Percentiles rank a stretch among this genome's conserved stretches.
phyloP scores from a whole-genome alignment of 352 stramenopile species.

The Hyaloperonospora brassicae region DNA sequence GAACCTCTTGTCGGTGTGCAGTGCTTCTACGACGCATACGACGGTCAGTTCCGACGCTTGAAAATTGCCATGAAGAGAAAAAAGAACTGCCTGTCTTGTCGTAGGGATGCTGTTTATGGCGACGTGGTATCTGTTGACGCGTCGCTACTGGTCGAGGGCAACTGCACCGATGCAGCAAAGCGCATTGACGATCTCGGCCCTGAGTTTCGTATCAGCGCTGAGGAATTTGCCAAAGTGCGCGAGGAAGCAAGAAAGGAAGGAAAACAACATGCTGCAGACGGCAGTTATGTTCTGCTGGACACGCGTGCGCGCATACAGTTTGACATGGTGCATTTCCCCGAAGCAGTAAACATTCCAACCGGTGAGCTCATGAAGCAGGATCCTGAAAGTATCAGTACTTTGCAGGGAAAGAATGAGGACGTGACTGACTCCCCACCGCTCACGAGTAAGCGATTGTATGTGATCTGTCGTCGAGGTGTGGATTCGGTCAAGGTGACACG shows the following conservation, averaged over 20 bases:
- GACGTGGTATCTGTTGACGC: slow-evolving; percentile 3
- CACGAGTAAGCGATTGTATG: slow-evolving; percentile 21
- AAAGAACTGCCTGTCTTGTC: slow-evolving; percentile 35
- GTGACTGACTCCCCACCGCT: neutral
- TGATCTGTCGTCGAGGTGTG: slow-evolving; percentile 76
- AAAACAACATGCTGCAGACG: neutral
- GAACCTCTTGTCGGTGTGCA: slow-evolving; percentile 50
- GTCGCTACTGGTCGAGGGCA: slow-evolving; percentile 15
- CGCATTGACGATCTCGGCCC: slow-evolving; percentile 12
- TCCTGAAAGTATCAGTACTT: slow-evolving; percentile 11
- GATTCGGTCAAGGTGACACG: slow-evolving; percentile 54
- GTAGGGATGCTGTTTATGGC: neutral
- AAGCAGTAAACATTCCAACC: slow-evolving; percentile 61
- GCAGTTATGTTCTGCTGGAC: slow-evolving; percentile 50
- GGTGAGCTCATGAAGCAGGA: slow-evolving; percentile 32
- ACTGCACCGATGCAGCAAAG: slow-evolving; percentile 5
- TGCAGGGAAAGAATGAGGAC: slow-evolving; percentile 3
- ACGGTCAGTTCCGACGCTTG: slow-evolving; percentile 56
- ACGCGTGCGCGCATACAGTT: slow-evolving; percentile 51
- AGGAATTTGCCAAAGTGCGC: slow-evolving; percentile 36
- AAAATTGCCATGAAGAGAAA: slow-evolving; percentile 42
- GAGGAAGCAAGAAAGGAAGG: neutral
- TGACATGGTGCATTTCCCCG: slow-evolving; percentile 67
- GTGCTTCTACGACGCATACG: slow-evolving; percentile 74
- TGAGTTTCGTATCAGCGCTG: slow-evolving; percentile 28